phyloP scores from a whole-genome alignment of 228 moss, liverwort and hornwort species.

The Sphagnum fallax region DNA sequence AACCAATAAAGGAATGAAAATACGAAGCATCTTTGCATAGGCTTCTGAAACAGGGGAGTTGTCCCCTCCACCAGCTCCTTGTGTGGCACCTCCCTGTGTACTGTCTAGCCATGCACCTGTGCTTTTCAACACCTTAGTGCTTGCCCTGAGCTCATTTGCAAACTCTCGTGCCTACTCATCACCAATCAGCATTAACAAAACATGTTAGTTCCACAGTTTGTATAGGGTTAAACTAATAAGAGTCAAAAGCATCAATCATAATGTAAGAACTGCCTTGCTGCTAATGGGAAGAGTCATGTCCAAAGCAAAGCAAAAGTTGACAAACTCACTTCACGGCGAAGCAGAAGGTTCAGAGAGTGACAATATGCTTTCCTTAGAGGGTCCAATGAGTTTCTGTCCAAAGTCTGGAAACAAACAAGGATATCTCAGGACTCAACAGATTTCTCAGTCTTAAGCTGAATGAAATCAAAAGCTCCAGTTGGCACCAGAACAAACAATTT shows the following conservation, averaged over 20 bases:
- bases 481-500: not conserved
- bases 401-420: conserved; percentile 42
- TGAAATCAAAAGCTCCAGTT: not conserved
- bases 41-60: conserved; percentile 96
- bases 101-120: conserved; percentile 85
- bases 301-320: not conserved
- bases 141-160: conserved; percentile 89
- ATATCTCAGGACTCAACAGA: not conserved
- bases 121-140: conserved; percentile 76
- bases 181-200: not conserved
- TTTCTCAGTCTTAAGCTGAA: not conserved
- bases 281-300: no score
- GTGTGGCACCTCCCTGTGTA: conserved; percentile 48
- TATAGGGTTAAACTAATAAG: not conserved
- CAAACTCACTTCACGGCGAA: conserved; percentile 82
- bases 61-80: conserved; percentile 66
- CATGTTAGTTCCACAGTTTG: not conserved
- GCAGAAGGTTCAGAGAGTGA: conserved; percentile 84
- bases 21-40: conserved; percentile 89
- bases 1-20: conserved; percentile 92
- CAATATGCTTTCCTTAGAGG: conserved; percentile 94
- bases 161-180: conserved; percentile 79
- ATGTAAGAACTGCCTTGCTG: no score
- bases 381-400: conserved; percentile 85
- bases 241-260: no score